Evolutionary conservation across 129 eudicot species (phyloP).

Genomic region (Chrysanthemum seticuspe): DNA sequence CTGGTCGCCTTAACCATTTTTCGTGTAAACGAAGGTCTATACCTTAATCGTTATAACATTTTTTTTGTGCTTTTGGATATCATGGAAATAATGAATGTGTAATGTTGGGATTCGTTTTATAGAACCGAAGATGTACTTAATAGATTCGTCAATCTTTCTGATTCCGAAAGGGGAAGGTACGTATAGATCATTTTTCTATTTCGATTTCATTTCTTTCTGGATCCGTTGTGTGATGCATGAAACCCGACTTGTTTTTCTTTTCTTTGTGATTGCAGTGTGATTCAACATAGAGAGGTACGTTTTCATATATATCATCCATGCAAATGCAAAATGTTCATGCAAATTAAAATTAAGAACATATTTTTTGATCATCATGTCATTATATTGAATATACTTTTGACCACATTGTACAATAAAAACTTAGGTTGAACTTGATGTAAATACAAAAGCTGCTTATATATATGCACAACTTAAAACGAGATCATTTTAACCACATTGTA

Average conservation of each 20-base stretch:
- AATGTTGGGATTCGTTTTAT: not conserved
- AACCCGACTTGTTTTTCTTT: not conserved
- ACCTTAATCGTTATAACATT: not conserved
- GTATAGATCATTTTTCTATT: not conserved
- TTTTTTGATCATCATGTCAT: not conserved
- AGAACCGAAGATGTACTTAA: constrained; percentile 72
- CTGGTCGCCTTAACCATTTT: constrained; percentile 70
- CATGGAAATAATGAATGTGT: not conserved
- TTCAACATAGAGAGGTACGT: constrained; percentile 66
- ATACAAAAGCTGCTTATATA: not conserved
- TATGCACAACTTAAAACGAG: constrained; percentile 4
- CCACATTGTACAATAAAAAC: no score
- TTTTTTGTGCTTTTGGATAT: not conserved
- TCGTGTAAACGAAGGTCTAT: constrained; percentile 66
- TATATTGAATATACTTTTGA: not conserved
- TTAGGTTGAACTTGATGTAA: constrained; percentile 8
- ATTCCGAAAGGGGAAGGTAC: constrained; percentile 75
- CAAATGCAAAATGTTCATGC: constrained; percentile 1
- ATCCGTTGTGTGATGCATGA: constrained; percentile 8
- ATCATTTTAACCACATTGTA: not conserved
- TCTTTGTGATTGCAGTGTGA: constrained; percentile 48
- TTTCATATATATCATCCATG: constrained; percentile 17
- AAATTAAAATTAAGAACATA: not conserved
- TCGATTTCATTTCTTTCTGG: not conserved
- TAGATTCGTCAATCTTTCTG: constrained; percentile 60